phyloP scores from a whole-genome alignment of 2,329 filamentous ascomycete genomes.

The Penicillium crustosum region DNA sequence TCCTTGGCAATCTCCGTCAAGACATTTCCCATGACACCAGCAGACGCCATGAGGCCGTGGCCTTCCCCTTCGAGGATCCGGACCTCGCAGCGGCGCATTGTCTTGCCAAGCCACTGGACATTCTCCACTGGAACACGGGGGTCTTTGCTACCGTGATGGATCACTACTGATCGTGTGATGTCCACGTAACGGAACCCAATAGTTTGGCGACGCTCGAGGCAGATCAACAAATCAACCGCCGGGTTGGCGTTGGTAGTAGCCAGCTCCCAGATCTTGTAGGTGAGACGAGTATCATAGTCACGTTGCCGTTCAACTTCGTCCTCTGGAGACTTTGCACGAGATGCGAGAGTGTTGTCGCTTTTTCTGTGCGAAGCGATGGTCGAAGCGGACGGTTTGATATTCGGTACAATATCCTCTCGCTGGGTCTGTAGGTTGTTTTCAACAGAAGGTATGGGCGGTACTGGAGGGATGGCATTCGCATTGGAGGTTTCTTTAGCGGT shows the following conservation, averaged over 20 bases:
- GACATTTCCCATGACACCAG: conserved; percentile 88
- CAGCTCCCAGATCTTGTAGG: conserved; percentile 90
- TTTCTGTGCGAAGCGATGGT: conserved; percentile 18
- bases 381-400: conserved; percentile 18
- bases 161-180: conserved; percentile 85
- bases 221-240: conserved; percentile 87
- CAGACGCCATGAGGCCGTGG: conserved; percentile 94
- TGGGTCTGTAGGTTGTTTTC: conserved; percentile 22
- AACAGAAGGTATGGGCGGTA: conserved; percentile 43
- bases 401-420: conserved; percentile 16
- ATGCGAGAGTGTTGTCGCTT: conserved; percentile 26
- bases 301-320: conserved; percentile 40
- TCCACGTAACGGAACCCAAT: conserved; percentile 98
- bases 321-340: conserved; percentile 23
- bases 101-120: conserved; percentile 88
- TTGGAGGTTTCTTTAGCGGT: conserved; percentile 38
- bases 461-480: conserved; percentile 51
- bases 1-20: conserved; percentile 91
- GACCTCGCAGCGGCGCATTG: conserved; percentile 91
- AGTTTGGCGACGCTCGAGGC: conserved; percentile 82
- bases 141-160: conserved; percentile 90
- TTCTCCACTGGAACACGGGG: conserved; percentile 93
- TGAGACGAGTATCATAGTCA: conserved; percentile 78
- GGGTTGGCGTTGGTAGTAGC: conserved; percentile 91
- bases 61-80: conserved; percentile 86